These are phyloP conservation scores for Boletus subcaerulescens DNA, from an alignment of 768 basidiomycete genomes.

Conservation along the genomic window DNA sequence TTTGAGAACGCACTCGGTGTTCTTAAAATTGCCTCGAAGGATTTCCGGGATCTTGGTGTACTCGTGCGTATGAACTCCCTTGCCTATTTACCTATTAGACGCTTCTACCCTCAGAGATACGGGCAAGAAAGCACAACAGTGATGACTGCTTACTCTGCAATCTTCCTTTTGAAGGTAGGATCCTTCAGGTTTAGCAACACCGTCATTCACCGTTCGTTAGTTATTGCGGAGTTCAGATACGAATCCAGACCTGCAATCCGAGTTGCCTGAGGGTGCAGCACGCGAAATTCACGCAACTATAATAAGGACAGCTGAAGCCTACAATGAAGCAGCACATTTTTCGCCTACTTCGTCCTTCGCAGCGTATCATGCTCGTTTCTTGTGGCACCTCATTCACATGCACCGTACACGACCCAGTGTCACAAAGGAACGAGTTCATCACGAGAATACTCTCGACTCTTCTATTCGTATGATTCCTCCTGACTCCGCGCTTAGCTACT, in stretches of 20 bases:
- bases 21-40: constrained; percentile 66
- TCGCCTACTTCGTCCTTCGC: constrained; percentile 62
- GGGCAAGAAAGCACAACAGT: constrained; percentile 81
- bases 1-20: constrained; percentile 72
- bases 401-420: constrained; percentile 48
- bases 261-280: constrained; percentile 58
- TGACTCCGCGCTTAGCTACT: neutral
- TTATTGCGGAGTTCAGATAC: constrained; percentile 66
- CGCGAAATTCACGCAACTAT: constrained; percentile 67
- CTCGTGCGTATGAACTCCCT: constrained; percentile 54
- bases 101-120: constrained; percentile 54
- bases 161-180: constrained; percentile 70
- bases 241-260: constrained; percentile 52
- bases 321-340: constrained; percentile 64
- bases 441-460: constrained; percentile 51
- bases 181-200: constrained; percentile 3
- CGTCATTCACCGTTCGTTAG: constrained; percentile 35
- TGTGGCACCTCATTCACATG: constrained; percentile 65
- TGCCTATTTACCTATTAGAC: constrained; percentile 2
- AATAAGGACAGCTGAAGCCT: constrained; percentile 70
- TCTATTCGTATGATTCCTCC: constrained; percentile 42
- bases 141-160: constrained; percentile 85
- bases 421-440: constrained; percentile 37
- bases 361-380: constrained; percentile 77
- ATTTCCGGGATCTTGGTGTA: constrained; percentile 71